Conservation (phyloP, 495 filamentous ascomycete species). For the Neurospora hispaniola region DNA sequence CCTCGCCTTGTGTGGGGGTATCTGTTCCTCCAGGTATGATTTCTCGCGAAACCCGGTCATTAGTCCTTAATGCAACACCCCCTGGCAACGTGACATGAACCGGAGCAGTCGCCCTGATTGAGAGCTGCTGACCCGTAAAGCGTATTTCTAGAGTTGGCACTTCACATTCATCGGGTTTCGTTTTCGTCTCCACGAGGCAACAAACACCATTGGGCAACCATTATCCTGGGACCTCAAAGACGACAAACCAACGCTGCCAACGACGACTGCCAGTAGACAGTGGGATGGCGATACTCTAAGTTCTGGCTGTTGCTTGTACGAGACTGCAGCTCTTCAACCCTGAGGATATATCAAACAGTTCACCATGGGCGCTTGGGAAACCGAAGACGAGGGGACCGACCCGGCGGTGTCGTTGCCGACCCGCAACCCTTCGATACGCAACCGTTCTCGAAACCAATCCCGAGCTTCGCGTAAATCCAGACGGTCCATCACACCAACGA, state of each 20-base stretch:
- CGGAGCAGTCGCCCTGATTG: background rate
- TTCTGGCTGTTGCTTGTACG: background rate
- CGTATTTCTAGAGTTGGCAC: background rate
- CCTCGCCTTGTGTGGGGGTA: background rate
- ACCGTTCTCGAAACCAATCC: constrained; percentile 50
- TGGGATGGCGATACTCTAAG: constrained; percentile 14
- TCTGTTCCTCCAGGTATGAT: background rate
- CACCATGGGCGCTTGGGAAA: constrained; percentile 42
- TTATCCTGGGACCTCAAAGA: background rate
- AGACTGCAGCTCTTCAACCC: constrained; percentile 7
- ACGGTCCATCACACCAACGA: constrained; percentile 48
- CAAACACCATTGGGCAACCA: background rate
- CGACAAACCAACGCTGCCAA: background rate
- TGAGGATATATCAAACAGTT: background rate
- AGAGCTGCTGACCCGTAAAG: background rate
- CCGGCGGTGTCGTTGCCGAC: constrained; percentile 49
- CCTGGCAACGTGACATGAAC: background rate
- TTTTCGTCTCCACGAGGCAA: background rate
- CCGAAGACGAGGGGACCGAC: constrained; percentile 42
- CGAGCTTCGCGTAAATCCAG: constrained; percentile 40
- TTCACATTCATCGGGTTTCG: constrained; percentile 6
- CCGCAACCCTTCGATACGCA: constrained; percentile 47
- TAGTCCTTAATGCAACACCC: background rate
- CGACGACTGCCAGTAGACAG: background rate
- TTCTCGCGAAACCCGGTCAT: background rate